Evolutionary conservation across 306 rosid genomes (phyloP), one percentile per base, ranked within the genome.

Genomic region (Inga oerstediana): DNA sequence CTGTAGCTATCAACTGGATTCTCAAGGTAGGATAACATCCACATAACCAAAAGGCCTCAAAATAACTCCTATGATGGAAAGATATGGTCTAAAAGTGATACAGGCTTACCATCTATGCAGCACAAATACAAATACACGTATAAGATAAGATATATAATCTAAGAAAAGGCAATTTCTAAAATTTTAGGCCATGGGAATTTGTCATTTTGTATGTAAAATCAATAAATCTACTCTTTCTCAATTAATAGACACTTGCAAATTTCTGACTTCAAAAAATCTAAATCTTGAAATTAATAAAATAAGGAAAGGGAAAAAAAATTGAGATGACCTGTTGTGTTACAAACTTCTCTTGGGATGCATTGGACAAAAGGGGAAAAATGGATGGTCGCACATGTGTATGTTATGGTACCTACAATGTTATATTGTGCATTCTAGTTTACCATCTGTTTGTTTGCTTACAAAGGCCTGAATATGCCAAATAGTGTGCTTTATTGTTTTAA

Each of bases 1-100:
- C 99, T 83, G 93, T 94, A 41, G 99, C 99, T 52, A 90, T 96
- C 77, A 96, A 94, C 80, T 96, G 99, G 99, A 94, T 96, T 92
- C 98, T 96, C 86, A 96, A 94, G 97, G 98, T 91, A 85, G 59
- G 17, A 14, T 39, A 52, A 44, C 19, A 0, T 49, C 48, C 69
- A 61, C 51, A 16, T 51, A 4, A 22, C 45, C 10, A 16, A 16
- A 3, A 15, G 20, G 13, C 30, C 66, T 22, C 14, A 22, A 69
- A 46, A 24, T 39, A 66, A 39, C 45, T 52, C 41, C 20, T 43
- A 6, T 66, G 65, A 44, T 27, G 41, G 45, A 61, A 61, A 20
- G 4, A n/a, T 74, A 27, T 48, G 43, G 27, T 69, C 49, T 17
- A 10, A 72, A 45, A 8, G n/a, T 80, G 76, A 51, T 30, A 19